A percentile compares a stretch with the other conserved stretches of the same genome.
These are phyloP conservation scores for Talaromyces sp. DNA, from an alignment of 2,329 filamentous ascomycete genomes.

Conservation along the genomic window DNA sequence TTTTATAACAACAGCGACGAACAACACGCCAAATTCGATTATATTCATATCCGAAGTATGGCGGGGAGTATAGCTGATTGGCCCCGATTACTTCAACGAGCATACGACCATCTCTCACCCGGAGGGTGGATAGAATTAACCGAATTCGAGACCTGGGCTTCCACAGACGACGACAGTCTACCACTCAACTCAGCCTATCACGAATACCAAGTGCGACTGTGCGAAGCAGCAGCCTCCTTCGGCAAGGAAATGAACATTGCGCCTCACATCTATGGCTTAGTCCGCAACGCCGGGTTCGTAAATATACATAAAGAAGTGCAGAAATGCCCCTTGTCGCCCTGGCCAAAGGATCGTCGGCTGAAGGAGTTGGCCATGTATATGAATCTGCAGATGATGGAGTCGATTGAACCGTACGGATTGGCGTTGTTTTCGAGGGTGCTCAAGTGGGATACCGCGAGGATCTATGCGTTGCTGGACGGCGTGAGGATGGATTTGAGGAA, in stretches of 20 bases:
- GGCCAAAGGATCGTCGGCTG: slow-evolving; percentile 17
- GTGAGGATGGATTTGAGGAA: slow-evolving; percentile 13
- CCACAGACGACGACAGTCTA: slow-evolving; percentile 25
- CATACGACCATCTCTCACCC: slow-evolving; percentile 23
- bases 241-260: slow-evolving; percentile 27
- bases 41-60: slow-evolving; percentile 27
- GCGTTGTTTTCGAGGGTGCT: slow-evolving; percentile 24
- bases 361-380: slow-evolving; percentile 19
- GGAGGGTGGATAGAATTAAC: slow-evolving; percentile 28
- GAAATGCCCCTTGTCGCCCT: slow-evolving; percentile 42
- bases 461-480: slow-evolving; percentile 3
- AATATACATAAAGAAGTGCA: slow-evolving; percentile 39
- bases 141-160: slow-evolving; percentile 27
- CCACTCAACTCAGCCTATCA: slow-evolving; percentile 19
- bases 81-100: slow-evolving; percentile 22
- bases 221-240: slow-evolving; percentile 20
- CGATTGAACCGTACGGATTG: slow-evolving; percentile 22
- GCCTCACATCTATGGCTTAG: slow-evolving; percentile 32
- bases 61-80: slow-evolving; percentile 26
- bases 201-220: slow-evolving; percentile 19
- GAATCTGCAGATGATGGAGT: slow-evolving; percentile 20
- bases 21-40: slow-evolving; percentile 20
- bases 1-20: slow-evolving; percentile 17
- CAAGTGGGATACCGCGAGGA: slow-evolving; percentile 21
- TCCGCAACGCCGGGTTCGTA: slow-evolving; percentile 48